Conservation (phyloP, 2,329 filamentous ascomycete genomes). For the Apiospora kogelbergensis region DNA sequence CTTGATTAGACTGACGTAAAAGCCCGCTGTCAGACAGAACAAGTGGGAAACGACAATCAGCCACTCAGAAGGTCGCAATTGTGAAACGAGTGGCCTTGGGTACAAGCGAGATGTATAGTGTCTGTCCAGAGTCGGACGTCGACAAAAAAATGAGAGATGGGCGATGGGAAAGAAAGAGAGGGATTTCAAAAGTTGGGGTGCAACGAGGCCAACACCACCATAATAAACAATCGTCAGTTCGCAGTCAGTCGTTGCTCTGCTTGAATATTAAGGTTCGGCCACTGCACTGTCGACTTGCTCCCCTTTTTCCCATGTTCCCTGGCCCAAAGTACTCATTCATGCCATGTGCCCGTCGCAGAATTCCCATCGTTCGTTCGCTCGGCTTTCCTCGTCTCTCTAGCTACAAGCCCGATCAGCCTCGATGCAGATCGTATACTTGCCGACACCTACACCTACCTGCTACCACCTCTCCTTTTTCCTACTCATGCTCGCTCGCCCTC, state of each 20-base stretch:
- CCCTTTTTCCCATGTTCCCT: neutral
- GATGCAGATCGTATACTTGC: neutral
- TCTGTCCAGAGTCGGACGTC: neutral
- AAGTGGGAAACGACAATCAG: neutral
- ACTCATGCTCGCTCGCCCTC: neutral
- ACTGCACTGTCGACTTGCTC: neutral
- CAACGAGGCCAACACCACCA: neutral
- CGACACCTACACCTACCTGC: neutral
- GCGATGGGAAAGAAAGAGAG: neutral
- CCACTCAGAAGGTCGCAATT: neutral
- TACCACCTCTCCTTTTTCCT: neutral
- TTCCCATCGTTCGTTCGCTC: neutral
- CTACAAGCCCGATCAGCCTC: neutral
- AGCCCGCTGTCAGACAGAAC: neutral
- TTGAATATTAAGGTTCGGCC: neutral
- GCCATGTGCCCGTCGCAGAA: neutral
- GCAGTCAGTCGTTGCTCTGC: neutral
- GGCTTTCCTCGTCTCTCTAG: neutral
- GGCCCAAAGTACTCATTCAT: neutral
- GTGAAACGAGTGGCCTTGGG: neutral
- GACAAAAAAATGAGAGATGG: neutral
- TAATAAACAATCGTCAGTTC: neutral
- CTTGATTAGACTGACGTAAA: neutral
- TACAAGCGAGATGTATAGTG: neutral
- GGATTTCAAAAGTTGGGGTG: neutral